Percentiles rank a stretch among this genome's conserved stretches.
These are phyloP conservation scores for Rhizophagus prolifer DNA, from an alignment of 192 early-diverging fungal species.

Conservation along the genomic window DNA sequence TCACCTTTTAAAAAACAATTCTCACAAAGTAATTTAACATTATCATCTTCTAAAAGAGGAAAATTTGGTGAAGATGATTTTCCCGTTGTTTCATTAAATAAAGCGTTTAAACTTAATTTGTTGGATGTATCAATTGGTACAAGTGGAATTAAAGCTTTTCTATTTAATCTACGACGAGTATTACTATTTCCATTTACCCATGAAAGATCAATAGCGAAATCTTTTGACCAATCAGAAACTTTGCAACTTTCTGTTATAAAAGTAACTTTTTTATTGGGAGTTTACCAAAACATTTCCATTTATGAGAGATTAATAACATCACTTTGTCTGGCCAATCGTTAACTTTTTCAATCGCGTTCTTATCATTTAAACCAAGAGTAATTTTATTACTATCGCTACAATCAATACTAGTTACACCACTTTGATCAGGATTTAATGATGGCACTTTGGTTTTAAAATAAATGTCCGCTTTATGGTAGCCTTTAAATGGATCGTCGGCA, in stretches of 20 bases:
- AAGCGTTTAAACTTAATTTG: constrained; percentile 1
- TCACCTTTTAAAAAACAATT: constrained; percentile 19
- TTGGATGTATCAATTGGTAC: no score
- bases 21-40: neutral
- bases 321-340: constrained; percentile 10
- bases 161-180: neutral
- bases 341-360: neutral
- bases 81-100: constrained; percentile 11
- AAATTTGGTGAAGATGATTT: constrained; percentile 10
- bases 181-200: neutral
- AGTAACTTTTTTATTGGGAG: neutral
- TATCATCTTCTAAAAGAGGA: neutral
- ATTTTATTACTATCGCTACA: constrained; percentile 1
- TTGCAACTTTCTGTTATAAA: constrained; percentile 17
- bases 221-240: neutral
- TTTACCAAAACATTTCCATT: constrained; percentile 22
- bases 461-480: constrained; percentile 4
- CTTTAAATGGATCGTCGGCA: neutral
- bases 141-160: no score
- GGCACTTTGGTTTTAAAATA: constrained; percentile 1
- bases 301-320: constrained; percentile 3
- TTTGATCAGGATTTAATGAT: constrained; percentile 21
- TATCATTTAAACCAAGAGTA: neutral
- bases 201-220: constrained; percentile 1
- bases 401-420: neutral